These are phyloP conservation scores for Davidsoniella australis DNA, from an alignment of 2,329 filamentous ascomycete species.

Conservation along the genomic window DNA sequence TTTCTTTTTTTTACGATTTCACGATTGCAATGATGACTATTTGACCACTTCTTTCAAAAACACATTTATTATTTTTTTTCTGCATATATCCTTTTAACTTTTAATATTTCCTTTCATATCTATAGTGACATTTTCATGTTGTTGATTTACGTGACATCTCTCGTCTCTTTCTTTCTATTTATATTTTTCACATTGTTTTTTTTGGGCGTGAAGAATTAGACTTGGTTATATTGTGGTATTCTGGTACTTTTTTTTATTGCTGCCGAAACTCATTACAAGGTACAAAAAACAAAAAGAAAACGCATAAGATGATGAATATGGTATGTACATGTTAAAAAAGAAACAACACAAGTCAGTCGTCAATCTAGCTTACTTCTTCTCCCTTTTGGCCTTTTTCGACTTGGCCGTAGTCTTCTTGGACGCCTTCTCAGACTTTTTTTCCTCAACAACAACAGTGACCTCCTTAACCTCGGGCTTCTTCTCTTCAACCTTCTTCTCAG, in stretches of 20 bases:
- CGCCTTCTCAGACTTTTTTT: conserved; percentile 10
- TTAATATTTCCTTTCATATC: conserved; percentile 5
- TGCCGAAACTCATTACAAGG: conserved; percentile 6
- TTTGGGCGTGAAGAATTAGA: background rate
- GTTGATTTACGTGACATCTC: background rate
- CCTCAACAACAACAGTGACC: background rate
- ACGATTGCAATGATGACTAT: conserved; percentile 11
- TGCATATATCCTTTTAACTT: conserved; percentile 3
- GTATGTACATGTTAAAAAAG: background rate
- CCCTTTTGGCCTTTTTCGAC: conserved; percentile 12
- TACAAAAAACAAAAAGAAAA: background rate
- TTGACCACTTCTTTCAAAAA: background rate
- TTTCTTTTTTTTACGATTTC: conserved; percentile 10
- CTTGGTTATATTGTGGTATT: conserved; percentile 6
- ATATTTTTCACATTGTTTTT: background rate
- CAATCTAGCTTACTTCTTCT: conserved; percentile 5
- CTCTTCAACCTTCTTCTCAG: conserved; percentile 10
- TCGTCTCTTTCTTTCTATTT: background rate
- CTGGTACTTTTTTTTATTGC: conserved; percentile 10
- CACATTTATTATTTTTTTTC: background rate
- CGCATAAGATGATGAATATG: background rate
- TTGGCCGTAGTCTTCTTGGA: conserved; percentile 6
- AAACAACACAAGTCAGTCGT: background rate
- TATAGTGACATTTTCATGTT: background rate
- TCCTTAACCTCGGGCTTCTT: conserved; percentile 7